Conservation (phyloP, 208 protist genomes). For the Endotrypanum monterogeii region DNA sequence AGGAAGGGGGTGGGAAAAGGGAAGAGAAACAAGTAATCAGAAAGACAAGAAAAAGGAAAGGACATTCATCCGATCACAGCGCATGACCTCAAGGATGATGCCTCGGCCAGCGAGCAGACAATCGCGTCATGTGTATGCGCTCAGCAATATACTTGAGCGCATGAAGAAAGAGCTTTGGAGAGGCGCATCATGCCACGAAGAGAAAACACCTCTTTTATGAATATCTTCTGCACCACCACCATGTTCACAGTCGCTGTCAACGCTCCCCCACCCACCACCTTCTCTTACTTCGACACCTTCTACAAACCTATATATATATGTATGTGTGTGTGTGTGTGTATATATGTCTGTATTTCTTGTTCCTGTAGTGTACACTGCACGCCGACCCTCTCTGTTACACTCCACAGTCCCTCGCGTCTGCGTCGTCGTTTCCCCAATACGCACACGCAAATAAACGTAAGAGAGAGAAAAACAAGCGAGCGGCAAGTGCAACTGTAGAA, state of each 20-base stretch:
- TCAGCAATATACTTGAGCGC: background rate
- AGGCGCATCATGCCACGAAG: background rate
- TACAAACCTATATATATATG: no score
- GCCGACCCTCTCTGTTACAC: background rate
- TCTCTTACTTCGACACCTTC: background rate
- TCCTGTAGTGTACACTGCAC: background rate
- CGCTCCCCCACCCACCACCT: background rate
- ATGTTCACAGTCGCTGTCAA: no score
- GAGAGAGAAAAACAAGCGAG: background rate
- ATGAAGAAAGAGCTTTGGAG: background rate
- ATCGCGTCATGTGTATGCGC: background rate
- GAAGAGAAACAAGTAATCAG: background rate
- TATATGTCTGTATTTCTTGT: no score
- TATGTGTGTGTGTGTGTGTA: no score
- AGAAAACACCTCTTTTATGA: background rate
- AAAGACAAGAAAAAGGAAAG: background rate
- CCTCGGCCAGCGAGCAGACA: background rate
- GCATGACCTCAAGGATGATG: background rate
- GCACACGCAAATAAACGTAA: background rate
- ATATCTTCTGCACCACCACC: no score
- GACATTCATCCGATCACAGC: background rate
- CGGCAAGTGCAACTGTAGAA: background rate
- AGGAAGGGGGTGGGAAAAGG: background rate
- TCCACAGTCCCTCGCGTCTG: background rate
- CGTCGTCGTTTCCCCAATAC: background rate